Percentiles rank a stretch among this genome's conserved stretches.
Conservation (phyloP, 805 yeast genomes). For the Kurtzmaniella cleridarum region DNA sequence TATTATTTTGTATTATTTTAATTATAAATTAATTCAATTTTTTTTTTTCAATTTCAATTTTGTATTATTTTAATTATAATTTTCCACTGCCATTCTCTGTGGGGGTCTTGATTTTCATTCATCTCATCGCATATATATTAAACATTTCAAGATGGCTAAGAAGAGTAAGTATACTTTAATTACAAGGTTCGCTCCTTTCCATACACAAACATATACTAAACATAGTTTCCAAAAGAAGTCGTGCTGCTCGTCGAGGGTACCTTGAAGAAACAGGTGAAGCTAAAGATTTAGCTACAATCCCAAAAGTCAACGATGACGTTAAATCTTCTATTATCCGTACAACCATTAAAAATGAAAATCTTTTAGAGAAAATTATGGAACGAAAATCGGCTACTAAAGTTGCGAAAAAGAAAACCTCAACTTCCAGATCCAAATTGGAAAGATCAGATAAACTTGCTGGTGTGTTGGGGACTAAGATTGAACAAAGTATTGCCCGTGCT, state of each 20-base stretch:
- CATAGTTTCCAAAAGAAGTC: slow-evolving; percentile 57
- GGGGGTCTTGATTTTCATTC: too few relatives aligned
- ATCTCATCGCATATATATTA: too few relatives aligned
- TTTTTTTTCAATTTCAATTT: slow-evolving; percentile 1
- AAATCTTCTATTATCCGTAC: slow-evolving; percentile 63
- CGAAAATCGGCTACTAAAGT: slow-evolving; percentile 17
- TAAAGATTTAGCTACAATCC: slow-evolving; percentile 45
- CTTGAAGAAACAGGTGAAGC: slow-evolving; percentile 39
- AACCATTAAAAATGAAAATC: slow-evolving; percentile 58
- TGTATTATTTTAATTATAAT: slow-evolving; percentile 1
- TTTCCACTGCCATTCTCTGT: slow-evolving; percentile 2
- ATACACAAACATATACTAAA: slow-evolving; percentile 14
- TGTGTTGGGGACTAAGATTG: slow-evolving; percentile 54
- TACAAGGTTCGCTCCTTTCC: background rate
- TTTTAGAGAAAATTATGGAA: slow-evolving; percentile 52
- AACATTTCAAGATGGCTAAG: slow-evolving; percentile 26
- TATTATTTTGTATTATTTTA: too few relatives aligned
- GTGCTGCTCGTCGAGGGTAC: slow-evolving; percentile 74
- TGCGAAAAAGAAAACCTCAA: slow-evolving; percentile 26
- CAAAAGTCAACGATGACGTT: slow-evolving; percentile 58
- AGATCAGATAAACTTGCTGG: slow-evolving; percentile 50
- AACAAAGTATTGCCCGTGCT: slow-evolving; percentile 59
- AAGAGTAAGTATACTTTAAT: slow-evolving; percentile 29
- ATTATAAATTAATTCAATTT: background rate
- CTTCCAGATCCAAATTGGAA: slow-evolving; percentile 34